These are phyloP conservation scores for Tephrocybe sp. DNA, from an alignment of 768 basidiomycete species.

Conservation along the genomic window DNA sequence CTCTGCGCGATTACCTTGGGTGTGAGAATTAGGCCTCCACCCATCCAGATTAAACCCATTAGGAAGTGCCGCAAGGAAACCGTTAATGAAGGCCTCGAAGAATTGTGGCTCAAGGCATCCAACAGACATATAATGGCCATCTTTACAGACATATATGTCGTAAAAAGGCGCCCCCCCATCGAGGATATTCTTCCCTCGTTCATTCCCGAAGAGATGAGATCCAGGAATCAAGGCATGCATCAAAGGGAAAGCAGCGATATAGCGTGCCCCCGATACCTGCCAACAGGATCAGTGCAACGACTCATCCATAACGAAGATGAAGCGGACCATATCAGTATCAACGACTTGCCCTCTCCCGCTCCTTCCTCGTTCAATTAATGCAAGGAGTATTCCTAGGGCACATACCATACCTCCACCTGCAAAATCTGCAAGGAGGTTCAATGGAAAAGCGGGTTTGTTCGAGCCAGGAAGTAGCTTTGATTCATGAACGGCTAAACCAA, in stretches of 20 bases:
- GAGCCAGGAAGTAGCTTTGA: constrained; percentile 66
- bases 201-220: constrained; percentile 37
- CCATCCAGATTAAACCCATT: constrained; percentile 41
- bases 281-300: not conserved
- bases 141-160: constrained; percentile 68
- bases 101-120: constrained; percentile 77
- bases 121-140: constrained; percentile 74
- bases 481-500: not conserved
- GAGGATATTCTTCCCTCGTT: constrained; percentile 59
- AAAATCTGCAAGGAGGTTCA: constrained; percentile 81
- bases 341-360: constrained; percentile 77
- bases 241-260: constrained; percentile 73
- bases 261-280: constrained; percentile 79
- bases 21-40: constrained; percentile 54
- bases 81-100: constrained; percentile 59
- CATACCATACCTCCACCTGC: constrained; percentile 79
- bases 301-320: not conserved
- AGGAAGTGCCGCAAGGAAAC: constrained; percentile 52
- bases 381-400: constrained; percentile 71
- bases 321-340: constrained; percentile 69
- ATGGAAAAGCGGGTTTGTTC: constrained; percentile 68
- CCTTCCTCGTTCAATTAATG: constrained; percentile 63
- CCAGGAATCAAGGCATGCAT: constrained; percentile 39
- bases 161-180: constrained; percentile 85
- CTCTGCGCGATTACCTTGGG: constrained; percentile 43